Base-by-base conservation (phyloP, 2,329 filamentous ascomycete species). In the Tolypocladium album region DNA sequence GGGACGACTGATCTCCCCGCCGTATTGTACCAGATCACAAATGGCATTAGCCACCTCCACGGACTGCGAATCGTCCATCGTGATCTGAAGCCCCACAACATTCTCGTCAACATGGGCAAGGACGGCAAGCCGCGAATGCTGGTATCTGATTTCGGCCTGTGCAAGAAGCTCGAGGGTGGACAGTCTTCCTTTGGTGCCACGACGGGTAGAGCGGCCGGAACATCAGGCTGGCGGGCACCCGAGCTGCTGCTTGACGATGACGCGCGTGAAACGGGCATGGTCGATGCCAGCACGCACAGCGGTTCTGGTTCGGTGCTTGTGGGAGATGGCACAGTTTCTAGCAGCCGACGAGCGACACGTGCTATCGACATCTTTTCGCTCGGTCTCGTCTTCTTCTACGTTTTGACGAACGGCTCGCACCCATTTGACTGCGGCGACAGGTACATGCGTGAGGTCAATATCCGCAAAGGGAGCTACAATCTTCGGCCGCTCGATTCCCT, bases 341-440 rank as follows among this genome's bases (percentile, higher is more conserved):
- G 85, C 65, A 68, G 67, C 55, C 87, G 92, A 61, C 89, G 94
- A 58, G 93, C 95, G 8, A 99, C 96, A 55, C 88, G 94, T 55
- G 90, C 94, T 11, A 97, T 97, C 62, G 94, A 99, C 70, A 96
- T 99, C 34, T 99, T 99, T 76, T 96, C 92, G 0, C 82, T 99
- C 42, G 94, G 94, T 1, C 88, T 96, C 58, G 92, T 99, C n/a
- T 99, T 97, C 78, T 97, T 92, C 76, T 99, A 97, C 72, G 92
- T 97, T n/a, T 81, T 99, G 61, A 97, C 93, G 1, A 89, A 92
- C 63, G 94, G 94, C 20, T 85, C 83, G 1, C 94, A 99, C 72
- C 94, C 94, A 0, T 99, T 95, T 68, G 93, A 97, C 70, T 92
- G 92, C 63, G 92, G 94, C 60, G 92, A 94, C 69, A 87, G 91